Percentiles rank a stretch among this genome's conserved stretches.
Evolutionary conservation across 2,329 filamentous ascomycete species (phyloP).

Genomic region (Clarireedia homoeocarpa): DNA sequence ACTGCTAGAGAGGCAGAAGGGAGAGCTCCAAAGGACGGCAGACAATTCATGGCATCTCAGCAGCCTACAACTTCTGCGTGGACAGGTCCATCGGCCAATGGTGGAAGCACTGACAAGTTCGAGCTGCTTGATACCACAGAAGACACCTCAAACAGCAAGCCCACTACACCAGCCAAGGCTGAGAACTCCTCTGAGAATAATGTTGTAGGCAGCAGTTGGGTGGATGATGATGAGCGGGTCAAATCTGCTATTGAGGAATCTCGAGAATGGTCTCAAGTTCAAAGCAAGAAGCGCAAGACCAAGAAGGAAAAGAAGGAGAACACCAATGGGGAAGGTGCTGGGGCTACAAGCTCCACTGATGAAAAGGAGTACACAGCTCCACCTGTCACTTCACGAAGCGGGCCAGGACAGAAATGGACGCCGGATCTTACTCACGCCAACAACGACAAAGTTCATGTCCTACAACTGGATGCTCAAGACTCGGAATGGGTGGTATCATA

Average conservation of each 20-base stretch:
- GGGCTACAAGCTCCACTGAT: slow-evolving; percentile 12
- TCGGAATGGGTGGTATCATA: slow-evolving; percentile 29
- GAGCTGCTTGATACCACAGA: slow-evolving; percentile 50
- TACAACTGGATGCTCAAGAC: slow-evolving; percentile 18
- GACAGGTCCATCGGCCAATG: slow-evolving; percentile 29
- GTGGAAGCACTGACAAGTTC: slow-evolving; percentile 30
- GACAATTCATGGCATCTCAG: slow-evolving; percentile 43
- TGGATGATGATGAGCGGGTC: slow-evolving; percentile 56
- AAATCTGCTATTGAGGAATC: slow-evolving; percentile 46
- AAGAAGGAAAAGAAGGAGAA: slow-evolving; percentile 18
- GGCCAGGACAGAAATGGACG: slow-evolving; percentile 21
- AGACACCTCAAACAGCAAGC: slow-evolving; percentile 33
- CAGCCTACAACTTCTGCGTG: slow-evolving; percentile 38
- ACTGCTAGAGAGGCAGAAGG: slow-evolving; percentile 76
- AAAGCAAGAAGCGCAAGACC: slow-evolving; percentile 28
- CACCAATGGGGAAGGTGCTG: slow-evolving; percentile 17
- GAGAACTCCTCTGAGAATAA: slow-evolving; percentile 20
- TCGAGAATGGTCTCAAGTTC: slow-evolving; percentile 51
- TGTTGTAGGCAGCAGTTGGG: slow-evolving; percentile 13
- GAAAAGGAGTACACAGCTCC: slow-evolving; percentile 18
- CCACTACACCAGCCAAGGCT: slow-evolving; percentile 23
- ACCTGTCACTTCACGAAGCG: slow-evolving; percentile 16
- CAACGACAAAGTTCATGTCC: slow-evolving; percentile 16
- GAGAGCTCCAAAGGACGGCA: slow-evolving; percentile 74
- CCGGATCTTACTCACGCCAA: slow-evolving; percentile 13